Conservation (phyloP, 2,329 filamentous ascomycete species). For the Trichoderma harzianum region DNA sequence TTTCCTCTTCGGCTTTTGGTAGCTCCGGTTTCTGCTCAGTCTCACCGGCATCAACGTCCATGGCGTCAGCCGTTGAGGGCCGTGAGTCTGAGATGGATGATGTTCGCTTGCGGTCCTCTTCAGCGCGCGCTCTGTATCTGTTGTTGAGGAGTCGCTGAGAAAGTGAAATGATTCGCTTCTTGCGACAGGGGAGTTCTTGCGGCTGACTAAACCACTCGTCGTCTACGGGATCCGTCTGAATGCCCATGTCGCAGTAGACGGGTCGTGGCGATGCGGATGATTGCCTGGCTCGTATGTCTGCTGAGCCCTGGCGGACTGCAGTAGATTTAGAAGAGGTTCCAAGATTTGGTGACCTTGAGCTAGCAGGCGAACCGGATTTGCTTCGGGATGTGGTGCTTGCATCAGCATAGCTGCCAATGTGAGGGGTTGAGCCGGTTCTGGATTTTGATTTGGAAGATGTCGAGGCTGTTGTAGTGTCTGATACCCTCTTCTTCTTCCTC, state of each 20-base stretch:
- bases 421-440: constrained; percentile 36
- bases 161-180: constrained; percentile 50
- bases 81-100: constrained; percentile 22
- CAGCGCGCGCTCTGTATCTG: constrained; percentile 41
- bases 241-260: constrained; percentile 48
- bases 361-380: constrained; percentile 51
- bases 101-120: constrained; percentile 35
- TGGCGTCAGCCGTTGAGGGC: constrained; percentile 32
- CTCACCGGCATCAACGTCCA: constrained; percentile 40
- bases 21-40: constrained; percentile 28
- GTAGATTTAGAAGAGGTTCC: constrained; percentile 28
- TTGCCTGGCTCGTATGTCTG: constrained; percentile 33
- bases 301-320: constrained; percentile 30
- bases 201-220: constrained; percentile 51
- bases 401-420: constrained; percentile 47
- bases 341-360: constrained; percentile 39
- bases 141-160: constrained; percentile 51
- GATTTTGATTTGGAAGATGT: constrained; percentile 40
- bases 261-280: constrained; percentile 38
- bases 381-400: constrained; percentile 52
- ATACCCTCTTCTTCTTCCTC: constrained; percentile 61
- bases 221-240: constrained; percentile 54
- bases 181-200: constrained; percentile 36
- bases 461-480: constrained; percentile 46
- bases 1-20: constrained; percentile 19